Evolutionary conservation across 2,329 filamentous ascomycete genomes (phyloP).

Genomic region (Fusarium chuoi): DNA sequence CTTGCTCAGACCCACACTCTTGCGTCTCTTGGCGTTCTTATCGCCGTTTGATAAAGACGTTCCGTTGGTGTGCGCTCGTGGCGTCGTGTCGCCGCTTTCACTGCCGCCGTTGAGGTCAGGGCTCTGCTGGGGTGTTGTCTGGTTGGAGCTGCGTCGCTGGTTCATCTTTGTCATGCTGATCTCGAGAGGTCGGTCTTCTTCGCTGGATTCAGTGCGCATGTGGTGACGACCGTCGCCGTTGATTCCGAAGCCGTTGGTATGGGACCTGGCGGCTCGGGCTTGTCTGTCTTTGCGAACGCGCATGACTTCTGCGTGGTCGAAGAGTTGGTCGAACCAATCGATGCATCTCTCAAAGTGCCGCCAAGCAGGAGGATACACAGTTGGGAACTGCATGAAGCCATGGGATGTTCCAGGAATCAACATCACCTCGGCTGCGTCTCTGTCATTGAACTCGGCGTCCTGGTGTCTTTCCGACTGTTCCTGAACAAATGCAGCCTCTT

Average conservation of each 20-base stretch:
- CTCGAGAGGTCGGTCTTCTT: slow-evolving; percentile 84
- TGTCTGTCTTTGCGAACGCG: slow-evolving; percentile 42
- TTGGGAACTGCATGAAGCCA: slow-evolving; percentile 92
- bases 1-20: slow-evolving; percentile 43
- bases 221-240: slow-evolving; percentile 45
- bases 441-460: slow-evolving; percentile 53
- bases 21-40: slow-evolving; percentile 39
- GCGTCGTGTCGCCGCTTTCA: slow-evolving; percentile 33
- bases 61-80: slow-evolving; percentile 22
- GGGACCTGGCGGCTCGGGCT: slow-evolving; percentile 8
- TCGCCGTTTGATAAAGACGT: slow-evolving; percentile 39
- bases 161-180: slow-evolving; percentile 72
- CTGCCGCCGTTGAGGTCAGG: slow-evolving; percentile 19
- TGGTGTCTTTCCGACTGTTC: slow-evolving; percentile 12
- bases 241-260: slow-evolving; percentile 20
- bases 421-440: slow-evolving; percentile 72
- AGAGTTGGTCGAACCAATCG: slow-evolving; percentile 84
- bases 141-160: slow-evolving; percentile 47
- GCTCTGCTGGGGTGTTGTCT: slow-evolving; percentile 24
- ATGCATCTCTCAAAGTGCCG: slow-evolving; percentile 83
- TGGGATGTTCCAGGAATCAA: slow-evolving; percentile 91
- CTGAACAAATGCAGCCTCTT: slow-evolving; percentile 57
- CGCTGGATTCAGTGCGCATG: slow-evolving; percentile 68
- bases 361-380: slow-evolving; percentile 90
- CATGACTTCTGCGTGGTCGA: slow-evolving; percentile 63